Base-by-base conservation (phyloP, 2,329 filamentous ascomycete genomes). In the Monosporascus sp. region DNA sequence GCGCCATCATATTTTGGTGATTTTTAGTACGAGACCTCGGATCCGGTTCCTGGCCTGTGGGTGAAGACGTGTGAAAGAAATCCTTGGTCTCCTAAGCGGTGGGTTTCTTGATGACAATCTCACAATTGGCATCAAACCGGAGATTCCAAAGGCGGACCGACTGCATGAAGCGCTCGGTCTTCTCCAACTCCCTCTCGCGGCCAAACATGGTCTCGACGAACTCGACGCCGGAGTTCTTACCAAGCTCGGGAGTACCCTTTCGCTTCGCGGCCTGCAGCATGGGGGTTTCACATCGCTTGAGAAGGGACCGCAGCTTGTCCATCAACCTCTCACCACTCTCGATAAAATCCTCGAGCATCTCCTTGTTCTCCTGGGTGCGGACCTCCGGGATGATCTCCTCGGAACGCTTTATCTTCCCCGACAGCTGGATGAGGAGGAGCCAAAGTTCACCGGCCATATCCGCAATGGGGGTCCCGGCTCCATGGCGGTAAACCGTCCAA, bases 121-220 rank as follows among this genome's bases (percentile, higher is more conserved):
- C 90, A 74, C 91, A 96, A 78, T 97, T 97, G 71, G 89, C 90
- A 66, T 97, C 91, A 72, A 97, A 99, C 47, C 93, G 88, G 74
- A 95, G 84, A 70, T 89, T 91, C 90, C 93, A 99, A 37, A 92
- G 79, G 49, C 89, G 83, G 66, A 96, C 86, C 59, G 85, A 86
- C 60, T 89, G 85, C 90, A 97, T 97, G 73, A 97, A 84, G 72
- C 88, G 89, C 77, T 97, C 90, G 2, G 93, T 97, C 72, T 86
- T 86, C 70, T 92, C 86, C 52, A 97, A 79, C 74, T 97, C 89
- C 58, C 91, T 83, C 67, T 97, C 93, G 58, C 88, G 86, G 60
- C 92, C 93, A 65, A 97, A 97, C 63, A 99, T 89, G 50, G 90
- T 92, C 70, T 97, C 88, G 65, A 99, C 93, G 65, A 99, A 97